Evolutionary conservation across 164 flowering plant genomes (phyloP).

Genomic region (grape (Vitis vinifera)): DNA sequence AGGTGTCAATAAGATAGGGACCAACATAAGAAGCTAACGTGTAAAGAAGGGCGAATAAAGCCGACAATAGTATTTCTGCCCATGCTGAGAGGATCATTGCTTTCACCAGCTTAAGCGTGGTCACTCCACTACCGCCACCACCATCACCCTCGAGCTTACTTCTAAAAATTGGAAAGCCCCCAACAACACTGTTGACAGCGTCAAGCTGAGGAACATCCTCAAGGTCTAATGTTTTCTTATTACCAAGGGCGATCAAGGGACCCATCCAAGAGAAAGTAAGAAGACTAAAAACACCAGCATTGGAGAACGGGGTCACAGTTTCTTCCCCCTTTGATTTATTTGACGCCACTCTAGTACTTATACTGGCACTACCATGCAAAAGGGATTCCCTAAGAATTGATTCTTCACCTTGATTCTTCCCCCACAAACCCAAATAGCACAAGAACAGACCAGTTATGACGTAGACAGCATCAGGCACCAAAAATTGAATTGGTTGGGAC

Average conservation of each 20-base stretch:
- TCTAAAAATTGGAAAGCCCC: slow-evolving; percentile 31
- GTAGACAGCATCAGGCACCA: slow-evolving; percentile 25
- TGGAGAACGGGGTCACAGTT: slow-evolving; percentile 28
- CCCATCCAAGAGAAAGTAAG: slow-evolving; percentile 52
- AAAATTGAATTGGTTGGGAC: slow-evolving; percentile 14
- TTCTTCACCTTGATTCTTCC: slow-evolving; percentile 16
- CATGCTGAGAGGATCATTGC: slow-evolving; percentile 1
- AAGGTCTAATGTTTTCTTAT: slow-evolving; percentile 38
- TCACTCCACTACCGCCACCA: slow-evolving; percentile 1
- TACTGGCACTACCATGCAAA: too few species aligned
- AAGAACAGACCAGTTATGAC: not conserved
- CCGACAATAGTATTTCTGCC: slow-evolving; percentile 4
- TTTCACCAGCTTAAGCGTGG: slow-evolving; percentile 5
- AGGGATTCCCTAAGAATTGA: slow-evolving; percentile 14
- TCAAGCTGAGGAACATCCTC: slow-evolving; percentile 51
- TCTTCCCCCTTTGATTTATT: slow-evolving; percentile 6
- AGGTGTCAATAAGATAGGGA: slow-evolving; percentile 23
- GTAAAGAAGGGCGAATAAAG: slow-evolving; percentile 19
- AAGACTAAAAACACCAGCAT: slow-evolving; percentile 32
- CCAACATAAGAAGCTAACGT: slow-evolving; percentile 26
- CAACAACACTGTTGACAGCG: slow-evolving; percentile 21
- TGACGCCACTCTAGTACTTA: not conserved
- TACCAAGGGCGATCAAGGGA: slow-evolving; percentile 34
- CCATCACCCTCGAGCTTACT: slow-evolving; percentile 27
- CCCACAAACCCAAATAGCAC: not conserved